Evolutionary conservation across 192 early-diverging fungal genomes (phyloP).

Genomic region (Phlyctochytrium planicorne): DNA sequence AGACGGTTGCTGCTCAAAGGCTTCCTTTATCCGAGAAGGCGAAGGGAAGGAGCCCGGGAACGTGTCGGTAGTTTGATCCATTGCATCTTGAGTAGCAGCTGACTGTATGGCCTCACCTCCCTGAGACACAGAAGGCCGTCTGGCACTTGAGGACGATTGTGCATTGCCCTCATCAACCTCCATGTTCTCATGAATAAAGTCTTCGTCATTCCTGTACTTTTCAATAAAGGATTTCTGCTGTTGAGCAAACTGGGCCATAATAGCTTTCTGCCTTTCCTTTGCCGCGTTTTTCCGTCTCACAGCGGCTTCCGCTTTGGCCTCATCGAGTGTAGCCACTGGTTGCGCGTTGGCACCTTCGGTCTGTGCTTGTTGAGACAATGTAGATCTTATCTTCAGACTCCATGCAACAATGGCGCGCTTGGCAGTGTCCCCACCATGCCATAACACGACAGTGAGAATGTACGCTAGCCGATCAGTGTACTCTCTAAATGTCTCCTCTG

Average conservation of each 20-base stretch:
- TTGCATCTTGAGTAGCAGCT: neutral
- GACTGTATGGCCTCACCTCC: neutral
- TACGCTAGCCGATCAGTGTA: conserved; percentile 55
- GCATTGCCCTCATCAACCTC: neutral
- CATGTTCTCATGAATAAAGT: conserved; percentile 25
- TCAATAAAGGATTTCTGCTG: conserved; percentile 84
- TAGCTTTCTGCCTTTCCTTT: conserved; percentile 84
- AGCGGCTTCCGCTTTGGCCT: conserved; percentile 66
- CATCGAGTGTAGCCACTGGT: conserved; percentile 38
- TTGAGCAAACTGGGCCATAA: conserved; percentile 87
- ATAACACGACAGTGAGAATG: conserved; percentile 67
- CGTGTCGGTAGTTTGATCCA: neutral
- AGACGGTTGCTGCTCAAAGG: too few relatives aligned
- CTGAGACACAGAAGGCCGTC: neutral
- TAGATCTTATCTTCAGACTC: conserved; percentile 25
- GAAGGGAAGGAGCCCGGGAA: too few relatives aligned
- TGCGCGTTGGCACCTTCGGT: neutral
- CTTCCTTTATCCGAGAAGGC: too few relatives aligned
- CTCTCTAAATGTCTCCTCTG: conserved; percentile 77
- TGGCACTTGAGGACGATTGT: too few relatives aligned
- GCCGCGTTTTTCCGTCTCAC: conserved; percentile 69
- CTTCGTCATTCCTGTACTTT: conserved; percentile 55
- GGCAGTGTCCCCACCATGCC: conserved; percentile 55
- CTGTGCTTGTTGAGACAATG: neutral
- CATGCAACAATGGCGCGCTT: conserved; percentile 4